These are phyloP conservation scores for Coemansia sp. DNA, from an alignment of 192 early-diverging fungal genomes.

Conservation along the genomic window DNA sequence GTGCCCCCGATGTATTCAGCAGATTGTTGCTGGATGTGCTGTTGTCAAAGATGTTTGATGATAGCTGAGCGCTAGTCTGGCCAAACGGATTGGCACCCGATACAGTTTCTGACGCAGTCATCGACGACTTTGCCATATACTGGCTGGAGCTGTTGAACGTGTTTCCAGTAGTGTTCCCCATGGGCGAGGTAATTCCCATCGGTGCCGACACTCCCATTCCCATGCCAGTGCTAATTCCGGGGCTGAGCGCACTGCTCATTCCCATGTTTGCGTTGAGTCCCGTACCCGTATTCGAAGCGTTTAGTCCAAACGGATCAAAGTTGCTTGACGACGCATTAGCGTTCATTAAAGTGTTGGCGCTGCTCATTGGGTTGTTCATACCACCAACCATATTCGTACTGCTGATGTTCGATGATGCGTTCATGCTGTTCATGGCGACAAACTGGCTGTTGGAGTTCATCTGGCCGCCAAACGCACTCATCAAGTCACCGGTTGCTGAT, in stretches of 20 bases:
- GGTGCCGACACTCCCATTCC: slow-evolving; percentile 20
- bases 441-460: slow-evolving; percentile 22
- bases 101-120: slow-evolving; percentile 23
- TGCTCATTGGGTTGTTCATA: not conserved
- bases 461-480: slow-evolving; percentile 27
- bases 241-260: slow-evolving; percentile 1
- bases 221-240: slow-evolving; percentile 3
- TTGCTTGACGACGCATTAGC: slow-evolving; percentile 8
- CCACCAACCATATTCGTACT: slow-evolving; percentile 7
- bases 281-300: not conserved
- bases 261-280: slow-evolving; percentile 8
- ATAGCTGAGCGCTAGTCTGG: slow-evolving; percentile 19
- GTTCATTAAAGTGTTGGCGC: slow-evolving; percentile 2
- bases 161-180: slow-evolving; percentile 9
- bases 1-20: slow-evolving; percentile 3
- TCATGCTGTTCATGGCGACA: slow-evolving; percentile 15
- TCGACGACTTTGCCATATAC: slow-evolving; percentile 27
- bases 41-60: slow-evolving; percentile 18
- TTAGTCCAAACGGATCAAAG: slow-evolving; percentile 51
- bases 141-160: slow-evolving; percentile 38
- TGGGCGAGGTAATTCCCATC: slow-evolving; percentile 9
- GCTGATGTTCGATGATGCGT: slow-evolving; percentile 13
- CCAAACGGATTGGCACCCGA: slow-evolving; percentile 31
- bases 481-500: slow-evolving; percentile 28
- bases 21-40: slow-evolving; percentile 12